A percentile compares a stretch with the other conserved stretches of the same genome.
phyloP scores from a whole-genome alignment of 805 yeast genomes.

The Yarrowia osloensis region DNA sequence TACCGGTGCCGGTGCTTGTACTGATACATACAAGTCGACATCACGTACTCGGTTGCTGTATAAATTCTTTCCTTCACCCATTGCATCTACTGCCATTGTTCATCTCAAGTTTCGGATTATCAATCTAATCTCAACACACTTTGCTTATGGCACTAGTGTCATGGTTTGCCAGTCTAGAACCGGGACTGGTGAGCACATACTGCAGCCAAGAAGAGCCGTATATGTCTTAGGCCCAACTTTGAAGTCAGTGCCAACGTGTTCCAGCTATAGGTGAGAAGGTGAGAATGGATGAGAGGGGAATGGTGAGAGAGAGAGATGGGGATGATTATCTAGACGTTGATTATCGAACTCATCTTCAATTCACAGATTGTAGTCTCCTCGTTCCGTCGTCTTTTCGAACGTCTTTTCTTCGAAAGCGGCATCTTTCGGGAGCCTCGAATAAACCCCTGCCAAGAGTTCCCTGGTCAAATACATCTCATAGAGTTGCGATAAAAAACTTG shows the following conservation, averaged over 20 bases:
- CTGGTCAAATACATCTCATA: background rate
- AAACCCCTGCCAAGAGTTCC: constrained; percentile 17
- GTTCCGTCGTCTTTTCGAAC: too few relatives aligned
- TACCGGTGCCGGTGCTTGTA: too few relatives aligned
- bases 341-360: too few relatives aligned
- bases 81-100: background rate
- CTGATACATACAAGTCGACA: too few relatives aligned
- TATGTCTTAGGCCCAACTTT: background rate
- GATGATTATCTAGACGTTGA: too few relatives aligned
- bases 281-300: too few relatives aligned
- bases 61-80: too few relatives aligned
- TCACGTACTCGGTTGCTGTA: too few relatives aligned
- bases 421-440: background rate
- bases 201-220: background rate
- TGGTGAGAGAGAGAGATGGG: too few relatives aligned
- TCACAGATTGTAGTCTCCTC: too few relatives aligned
- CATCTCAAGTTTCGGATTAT: background rate
- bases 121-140: background rate
- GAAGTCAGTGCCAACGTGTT: background rate
- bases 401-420: too few relatives aligned
- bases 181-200: background rate
- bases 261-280: background rate
- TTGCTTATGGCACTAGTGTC: background rate
- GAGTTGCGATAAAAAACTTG: constrained; percentile 14
- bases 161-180: background rate